phyloP scores from a whole-genome alignment of 129 eudicot genomes.

The Saussurea involucrata region DNA sequence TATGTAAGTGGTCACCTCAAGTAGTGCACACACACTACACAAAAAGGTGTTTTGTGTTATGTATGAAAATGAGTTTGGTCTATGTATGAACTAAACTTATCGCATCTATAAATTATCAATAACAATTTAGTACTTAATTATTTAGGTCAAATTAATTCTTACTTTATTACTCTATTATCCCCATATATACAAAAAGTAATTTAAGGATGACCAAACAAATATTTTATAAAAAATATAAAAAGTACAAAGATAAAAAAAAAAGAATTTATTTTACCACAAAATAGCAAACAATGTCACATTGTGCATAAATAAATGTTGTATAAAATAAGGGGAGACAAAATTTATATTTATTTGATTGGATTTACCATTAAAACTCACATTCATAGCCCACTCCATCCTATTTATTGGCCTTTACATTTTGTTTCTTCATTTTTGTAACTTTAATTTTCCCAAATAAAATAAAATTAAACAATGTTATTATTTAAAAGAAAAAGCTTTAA shows the following conservation, averaged over 20 bases:
- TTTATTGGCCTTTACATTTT: background rate
- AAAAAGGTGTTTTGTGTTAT: background rate
- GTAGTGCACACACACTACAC: too few relatives aligned
- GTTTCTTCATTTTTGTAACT: background rate
- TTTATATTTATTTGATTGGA: background rate
- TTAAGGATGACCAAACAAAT: background rate
- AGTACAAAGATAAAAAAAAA: background rate
- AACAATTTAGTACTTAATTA: too few relatives aligned
- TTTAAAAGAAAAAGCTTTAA: too few relatives aligned
- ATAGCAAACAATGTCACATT: conserved; percentile 2
- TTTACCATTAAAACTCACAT: background rate
- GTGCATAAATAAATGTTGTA: background rate
- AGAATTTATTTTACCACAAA: background rate
- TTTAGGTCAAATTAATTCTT: background rate
- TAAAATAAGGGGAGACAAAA: background rate
- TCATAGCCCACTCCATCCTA: background rate
- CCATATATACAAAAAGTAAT: too few relatives aligned
- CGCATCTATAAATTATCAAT: too few relatives aligned
- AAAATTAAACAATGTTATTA: too few relatives aligned
- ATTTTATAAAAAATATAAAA: background rate
- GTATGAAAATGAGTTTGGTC: background rate
- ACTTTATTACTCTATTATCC: too few relatives aligned
- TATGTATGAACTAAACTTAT: background rate
- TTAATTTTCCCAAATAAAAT: background rate
- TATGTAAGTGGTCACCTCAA: too few relatives aligned